phyloP scores from a whole-genome alignment of 106 monocot genomes.

The Agapanthus africanus region DNA sequence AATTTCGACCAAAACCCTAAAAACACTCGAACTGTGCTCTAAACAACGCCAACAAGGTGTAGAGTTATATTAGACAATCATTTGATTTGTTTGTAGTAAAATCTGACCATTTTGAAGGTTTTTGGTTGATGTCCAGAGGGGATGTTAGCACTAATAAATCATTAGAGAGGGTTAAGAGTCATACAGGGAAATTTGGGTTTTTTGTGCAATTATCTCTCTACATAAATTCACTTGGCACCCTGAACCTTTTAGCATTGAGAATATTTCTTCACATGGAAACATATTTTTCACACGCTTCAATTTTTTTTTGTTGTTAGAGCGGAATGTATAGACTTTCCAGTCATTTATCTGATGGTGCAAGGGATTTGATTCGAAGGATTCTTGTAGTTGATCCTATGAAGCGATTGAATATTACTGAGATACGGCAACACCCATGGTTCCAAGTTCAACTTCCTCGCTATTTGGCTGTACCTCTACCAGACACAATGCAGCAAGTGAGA shows the following conservation, averaged over 20 bases:
- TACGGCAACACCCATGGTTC: slow-evolving; percentile 29
- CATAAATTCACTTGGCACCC: not conserved
- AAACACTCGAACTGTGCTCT: too few relatives aligned
- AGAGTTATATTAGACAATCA: too few relatives aligned
- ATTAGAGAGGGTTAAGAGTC: too few relatives aligned
- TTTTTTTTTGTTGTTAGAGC: slow-evolving; percentile 9
- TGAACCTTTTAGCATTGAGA: not conserved
- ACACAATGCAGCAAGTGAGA: slow-evolving; percentile 28
- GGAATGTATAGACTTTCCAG: slow-evolving; percentile 30
- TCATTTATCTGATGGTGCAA: slow-evolving; percentile 26
- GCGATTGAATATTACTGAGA: slow-evolving; percentile 25
- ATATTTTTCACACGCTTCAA: not conserved
- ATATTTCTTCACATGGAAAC: not conserved
- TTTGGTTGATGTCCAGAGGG: too few relatives aligned
- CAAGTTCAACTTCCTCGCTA: slow-evolving; percentile 28
- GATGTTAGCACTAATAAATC: too few relatives aligned
- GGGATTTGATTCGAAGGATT: slow-evolving; percentile 33
- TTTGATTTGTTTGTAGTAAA: too few relatives aligned
- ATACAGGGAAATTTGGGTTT: too few relatives aligned
- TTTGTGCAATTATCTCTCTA: too few relatives aligned
- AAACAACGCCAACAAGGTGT: too few relatives aligned
- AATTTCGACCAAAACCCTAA: too few relatives aligned
- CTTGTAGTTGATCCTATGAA: slow-evolving; percentile 31
- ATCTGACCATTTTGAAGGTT: too few relatives aligned
- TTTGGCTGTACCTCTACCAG: slow-evolving; percentile 24